Base-by-base conservation (phyloP, 73 alveolate genomes). In the Breviolum minutum region DNA sequence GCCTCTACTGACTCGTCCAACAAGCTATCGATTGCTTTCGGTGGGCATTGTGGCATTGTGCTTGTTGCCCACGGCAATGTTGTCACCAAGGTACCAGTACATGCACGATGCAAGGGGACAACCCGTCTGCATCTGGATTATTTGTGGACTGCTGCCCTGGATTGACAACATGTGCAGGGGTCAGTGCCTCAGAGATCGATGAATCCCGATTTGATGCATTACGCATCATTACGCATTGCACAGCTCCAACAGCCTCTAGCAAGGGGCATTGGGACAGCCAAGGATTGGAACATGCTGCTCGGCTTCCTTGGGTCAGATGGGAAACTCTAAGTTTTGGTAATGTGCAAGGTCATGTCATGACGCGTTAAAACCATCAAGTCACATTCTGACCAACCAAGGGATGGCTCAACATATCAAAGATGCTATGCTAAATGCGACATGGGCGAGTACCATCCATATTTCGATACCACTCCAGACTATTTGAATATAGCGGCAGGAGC, bases 251-350 rank as follows among this genome's bases (percentile, higher is more conserved):
- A 40, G 54, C 54, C 54, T 40, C 54, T 40, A 40, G 54, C 54
- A 40, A 40, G 54, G 54, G 54, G 16, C 82, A 10, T 3, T 82
- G 6, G 2, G 95, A 48, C 19, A 82, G 62, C 88, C 63, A 24
- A 92, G 98, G 98, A 92, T 2, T 92, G 98, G 98, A 74, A 92
- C 66, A 92, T 92, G 98, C 14, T 29, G 30, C 98, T 73, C n/a
- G 90, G 90, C 8, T 74, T 48, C 63, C 32, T 11, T 61, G 40
- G 60, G 20, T 0, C 2, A 27, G 63, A 16, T 19, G 40, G 40
- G 95, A 30, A 13, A 26, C 26, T n/a, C 26, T 8, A 32, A 29
- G 48, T 26, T 22, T 61, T 9, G 62, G 63, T 48, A 27, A 26
- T 19, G 27, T 12, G 5, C 7, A n/a, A 32, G 26, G 64, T 24